These are phyloP conservation scores for Pichia inconspicua DNA, from an alignment of 1,139 yeast genomes.

Conservation along the genomic window DNA sequence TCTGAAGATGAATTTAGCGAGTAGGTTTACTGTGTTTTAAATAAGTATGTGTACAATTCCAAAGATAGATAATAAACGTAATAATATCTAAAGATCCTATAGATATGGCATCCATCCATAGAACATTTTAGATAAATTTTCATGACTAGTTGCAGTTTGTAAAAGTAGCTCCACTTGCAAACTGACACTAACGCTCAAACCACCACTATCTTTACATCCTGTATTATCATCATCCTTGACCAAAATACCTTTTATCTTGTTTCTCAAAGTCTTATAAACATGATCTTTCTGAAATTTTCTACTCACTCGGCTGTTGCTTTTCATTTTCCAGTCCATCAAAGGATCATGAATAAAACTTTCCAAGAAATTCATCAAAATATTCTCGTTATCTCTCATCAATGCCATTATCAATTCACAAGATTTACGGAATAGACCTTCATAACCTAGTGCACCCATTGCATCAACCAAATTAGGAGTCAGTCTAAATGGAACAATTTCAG, in stretches of 20 bases:
- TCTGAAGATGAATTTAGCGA: slow-evolving; percentile 30
- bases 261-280: slow-evolving; percentile 67
- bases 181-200: slow-evolving; percentile 78
- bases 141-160: slow-evolving; percentile 70
- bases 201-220: slow-evolving; percentile 32
- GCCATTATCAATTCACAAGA: slow-evolving; percentile 80
- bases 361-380: slow-evolving; percentile 81
- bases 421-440: slow-evolving; percentile 82
- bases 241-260: slow-evolving; percentile 78
- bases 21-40: slow-evolving; percentile 4
- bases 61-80: background rate
- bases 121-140: slow-evolving; percentile 77
- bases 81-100: background rate
- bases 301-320: slow-evolving; percentile 10
- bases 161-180: slow-evolving; percentile 91
- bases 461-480: slow-evolving; percentile 82
- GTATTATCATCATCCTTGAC: slow-evolving; percentile 49
- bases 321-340: slow-evolving; percentile 57
- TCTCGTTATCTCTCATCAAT: slow-evolving; percentile 70
- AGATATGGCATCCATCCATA: slow-evolving; percentile 79
- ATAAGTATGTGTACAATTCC: slow-evolving; percentile 1
- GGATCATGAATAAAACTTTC: slow-evolving; percentile 94
- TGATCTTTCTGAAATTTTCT: slow-evolving; percentile 23
- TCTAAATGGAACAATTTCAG: slow-evolving; percentile 92
- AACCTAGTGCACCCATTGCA: slow-evolving; percentile 85